A percentile compares a stretch with the other conserved stretches of the same genome.
Conservation (phyloP, 2,329 filamentous ascomycete genomes). For the Alternaria arbusti region DNA sequence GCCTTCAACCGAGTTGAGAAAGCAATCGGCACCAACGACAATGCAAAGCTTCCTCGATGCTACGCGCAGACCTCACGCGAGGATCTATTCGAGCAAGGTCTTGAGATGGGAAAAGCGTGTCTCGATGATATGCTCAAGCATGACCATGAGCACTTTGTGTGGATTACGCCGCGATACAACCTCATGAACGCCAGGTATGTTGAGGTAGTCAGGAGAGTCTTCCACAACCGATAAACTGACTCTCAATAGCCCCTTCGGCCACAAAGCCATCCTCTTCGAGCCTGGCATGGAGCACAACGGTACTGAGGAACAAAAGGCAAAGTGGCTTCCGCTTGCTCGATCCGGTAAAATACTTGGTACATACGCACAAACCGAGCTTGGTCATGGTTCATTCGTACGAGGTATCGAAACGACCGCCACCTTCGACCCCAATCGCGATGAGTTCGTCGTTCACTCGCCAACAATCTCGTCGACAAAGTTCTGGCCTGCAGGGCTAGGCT, state of each 20-base stretch:
- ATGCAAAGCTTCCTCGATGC: conserved; percentile 26
- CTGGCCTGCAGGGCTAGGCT: conserved; percentile 24
- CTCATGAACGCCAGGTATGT: conserved; percentile 18
- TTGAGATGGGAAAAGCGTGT: conserved; percentile 27
- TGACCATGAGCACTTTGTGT: conserved; percentile 29
- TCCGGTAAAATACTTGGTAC: conserved; percentile 51
- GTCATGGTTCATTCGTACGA: conserved; percentile 58
- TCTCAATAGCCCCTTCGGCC: conserved; percentile 19
- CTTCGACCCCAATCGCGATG: conserved; percentile 51
- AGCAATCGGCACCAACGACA: conserved; percentile 18
- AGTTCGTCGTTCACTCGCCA: conserved; percentile 58
- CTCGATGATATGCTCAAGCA: conserved; percentile 28
- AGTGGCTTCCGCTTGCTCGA: conserved; percentile 48
- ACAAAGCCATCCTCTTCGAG: conserved; percentile 19
- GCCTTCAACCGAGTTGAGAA: conserved; percentile 25
- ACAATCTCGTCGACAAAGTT: conserved; percentile 45
- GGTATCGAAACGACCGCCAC: conserved; percentile 56
- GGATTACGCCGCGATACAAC: conserved; percentile 17
- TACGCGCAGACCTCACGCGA: conserved; percentile 34
- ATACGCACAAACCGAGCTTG: conserved; percentile 59
- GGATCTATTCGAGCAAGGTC: conserved; percentile 28
- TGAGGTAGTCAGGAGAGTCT: too few relatives aligned
- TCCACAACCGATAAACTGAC: neutral
- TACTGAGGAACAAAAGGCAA: conserved; percentile 53
- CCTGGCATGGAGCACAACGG: conserved; percentile 45